These are phyloP conservation scores for Pichia thaimueangensis DNA, from an alignment of 805 yeast species.

Conservation along the genomic window DNA sequence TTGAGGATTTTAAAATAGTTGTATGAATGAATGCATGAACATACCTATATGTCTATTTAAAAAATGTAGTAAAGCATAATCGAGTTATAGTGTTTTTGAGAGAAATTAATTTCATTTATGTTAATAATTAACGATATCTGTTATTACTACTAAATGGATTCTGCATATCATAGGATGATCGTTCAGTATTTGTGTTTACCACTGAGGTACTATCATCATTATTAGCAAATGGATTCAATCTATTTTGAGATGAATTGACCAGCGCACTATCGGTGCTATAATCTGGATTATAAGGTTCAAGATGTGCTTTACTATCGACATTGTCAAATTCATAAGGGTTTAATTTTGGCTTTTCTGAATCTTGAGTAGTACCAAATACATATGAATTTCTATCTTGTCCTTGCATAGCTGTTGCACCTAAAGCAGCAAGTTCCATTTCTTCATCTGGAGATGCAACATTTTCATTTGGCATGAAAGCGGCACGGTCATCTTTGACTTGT, in stretches of 20 bases:
- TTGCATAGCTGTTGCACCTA: constrained; percentile 64
- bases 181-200: neutral
- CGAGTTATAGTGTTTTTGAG: too few relatives aligned
- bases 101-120: too few relatives aligned
- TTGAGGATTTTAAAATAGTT: too few relatives aligned
- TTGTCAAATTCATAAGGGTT: constrained; percentile 6
- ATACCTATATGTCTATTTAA: too few relatives aligned
- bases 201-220: neutral
- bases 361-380: constrained; percentile 1
- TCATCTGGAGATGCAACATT: constrained; percentile 35
- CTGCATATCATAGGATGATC: neutral
- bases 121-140: too few relatives aligned
- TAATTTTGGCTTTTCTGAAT: constrained; percentile 6
- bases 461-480: constrained; percentile 79
- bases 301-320: constrained; percentile 5
- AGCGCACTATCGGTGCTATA: constrained; percentile 8
- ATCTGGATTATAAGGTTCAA: constrained; percentile 7
- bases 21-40: too few relatives aligned
- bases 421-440: constrained; percentile 62
- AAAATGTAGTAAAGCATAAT: too few relatives aligned
- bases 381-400: constrained; percentile 42
- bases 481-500: constrained; percentile 95
- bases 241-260: neutral
- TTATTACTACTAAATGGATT: constrained; percentile 6
- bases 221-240: constrained; percentile 12